Evolutionary conservation across 495 filamentous ascomycete species (phyloP), one percentile per base, ranked within the genome.

Genomic region (Articulospora tetracladia): DNA sequence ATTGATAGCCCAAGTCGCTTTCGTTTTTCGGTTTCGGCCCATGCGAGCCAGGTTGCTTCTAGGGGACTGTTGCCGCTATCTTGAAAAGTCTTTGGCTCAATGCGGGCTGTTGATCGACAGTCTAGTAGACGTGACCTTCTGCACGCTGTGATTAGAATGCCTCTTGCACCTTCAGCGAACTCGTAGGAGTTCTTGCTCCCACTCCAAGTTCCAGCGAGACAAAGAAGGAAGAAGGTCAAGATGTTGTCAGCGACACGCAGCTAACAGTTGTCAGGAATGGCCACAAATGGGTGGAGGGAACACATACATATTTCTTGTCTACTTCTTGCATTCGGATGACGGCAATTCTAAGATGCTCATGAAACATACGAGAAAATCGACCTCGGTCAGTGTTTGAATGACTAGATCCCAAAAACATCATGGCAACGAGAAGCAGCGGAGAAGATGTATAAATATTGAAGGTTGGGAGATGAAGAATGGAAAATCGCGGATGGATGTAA

Each of bases 1-100:
- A 70, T 66, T 19, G 56, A 70, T 0, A 70, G 63, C 6, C 68
- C 68, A 13, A 70, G 53, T n/a, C 68, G 53, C 32, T 70, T 70
- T 17, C 60, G 52, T 41, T 70, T 64, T 47, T 70, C 68, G 2
- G 57, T 61, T 20, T 66, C 55, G 7, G 62, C 52, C 68, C 68
- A 70, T 10, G 59, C 65, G 24, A 55, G 32, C 68, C 68, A 70
- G 8, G 19, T 36, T 2, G 64, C 66, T n/a, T 66, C 52, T 19
- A 68, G 44, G 17, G 59, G 65, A 39, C 19, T 61, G 26, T 57
- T 51, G 23, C 57, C 53, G 23, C 41, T 48, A 13, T 60, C 28
- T 25, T 55, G 58, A 23, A 57, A 62, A 2, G 8, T 15, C 12
- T 59, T 49, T 17, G 55, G 32, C 0, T 59, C 47, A 1, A 54